Conservation (phyloP, 306 rosid genomes). For the Cyclanthera cordifolia region DNA sequence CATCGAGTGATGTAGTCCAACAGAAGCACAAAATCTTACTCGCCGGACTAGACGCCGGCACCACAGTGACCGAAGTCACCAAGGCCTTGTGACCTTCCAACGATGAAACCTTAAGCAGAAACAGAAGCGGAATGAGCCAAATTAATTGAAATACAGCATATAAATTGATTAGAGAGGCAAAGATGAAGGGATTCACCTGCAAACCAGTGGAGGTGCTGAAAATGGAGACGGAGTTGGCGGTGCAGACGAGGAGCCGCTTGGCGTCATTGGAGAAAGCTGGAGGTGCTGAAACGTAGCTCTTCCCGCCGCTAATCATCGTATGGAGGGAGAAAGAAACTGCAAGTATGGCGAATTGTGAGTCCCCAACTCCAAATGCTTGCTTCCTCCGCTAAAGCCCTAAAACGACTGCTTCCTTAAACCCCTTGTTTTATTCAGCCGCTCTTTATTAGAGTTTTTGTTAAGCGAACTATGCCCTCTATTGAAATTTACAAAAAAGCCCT, state of each 20-base stretch:
- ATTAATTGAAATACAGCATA: neutral
- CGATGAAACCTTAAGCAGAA: constrained; percentile 21
- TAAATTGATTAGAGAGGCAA: neutral
- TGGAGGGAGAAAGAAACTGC: neutral
- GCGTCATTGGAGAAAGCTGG: constrained; percentile 77
- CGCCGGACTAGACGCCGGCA: constrained; percentile 33
- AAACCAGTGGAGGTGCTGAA: constrained; percentile 70
- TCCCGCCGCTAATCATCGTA: constrained; percentile 53
- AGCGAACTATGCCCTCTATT: neutral
- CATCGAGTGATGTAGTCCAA: constrained; percentile 76
- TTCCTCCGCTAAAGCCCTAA: constrained; percentile 11
- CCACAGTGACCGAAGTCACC: constrained; percentile 69
- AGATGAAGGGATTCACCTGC: constrained; percentile 25
- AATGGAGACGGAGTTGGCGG: constrained; percentile 46
- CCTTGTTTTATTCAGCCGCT: neutral
- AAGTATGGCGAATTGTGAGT: neutral
- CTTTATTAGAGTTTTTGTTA: neutral
- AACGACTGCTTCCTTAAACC: neutral
- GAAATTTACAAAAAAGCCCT: neutral
- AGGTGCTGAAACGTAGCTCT: constrained; percentile 47
- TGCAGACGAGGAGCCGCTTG: constrained; percentile 59
- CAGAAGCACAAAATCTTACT: constrained; percentile 40
- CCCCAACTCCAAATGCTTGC: constrained; percentile 25
- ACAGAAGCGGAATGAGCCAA: neutral
- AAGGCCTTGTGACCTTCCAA: constrained; percentile 60